These are phyloP conservation scores for Claviceps africana DNA, from an alignment of 2,329 filamentous ascomycete genomes.

Conservation along the genomic window DNA sequence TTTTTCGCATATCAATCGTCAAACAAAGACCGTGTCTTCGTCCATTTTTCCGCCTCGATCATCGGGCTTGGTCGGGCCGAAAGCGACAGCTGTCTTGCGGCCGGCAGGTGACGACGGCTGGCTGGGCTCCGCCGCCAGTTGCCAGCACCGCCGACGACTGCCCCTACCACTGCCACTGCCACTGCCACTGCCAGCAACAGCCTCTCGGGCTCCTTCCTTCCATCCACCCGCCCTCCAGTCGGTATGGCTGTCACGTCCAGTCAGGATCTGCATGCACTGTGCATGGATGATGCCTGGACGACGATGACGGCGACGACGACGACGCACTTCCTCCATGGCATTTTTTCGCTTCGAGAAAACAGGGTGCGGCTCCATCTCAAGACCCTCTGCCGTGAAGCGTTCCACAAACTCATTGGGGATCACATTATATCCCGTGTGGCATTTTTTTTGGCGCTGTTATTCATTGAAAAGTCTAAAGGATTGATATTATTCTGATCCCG, in stretches of 20 bases:
- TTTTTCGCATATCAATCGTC: too few relatives aligned
- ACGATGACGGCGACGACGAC: neutral
- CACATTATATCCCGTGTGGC: neutral
- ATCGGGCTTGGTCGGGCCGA: neutral
- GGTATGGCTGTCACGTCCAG: neutral
- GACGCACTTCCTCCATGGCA: neutral
- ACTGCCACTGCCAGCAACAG: too few relatives aligned
- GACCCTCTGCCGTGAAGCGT: constrained; percentile 1
- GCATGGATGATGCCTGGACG: constrained; percentile 1
- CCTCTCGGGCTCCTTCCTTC: neutral
- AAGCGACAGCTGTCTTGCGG: constrained; percentile 1
- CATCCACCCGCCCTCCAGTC: too few relatives aligned
- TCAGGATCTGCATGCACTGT: neutral
- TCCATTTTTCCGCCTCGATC: neutral
- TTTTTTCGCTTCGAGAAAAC: constrained; percentile 1
- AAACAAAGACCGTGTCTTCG: neutral
- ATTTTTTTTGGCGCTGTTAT: neutral
- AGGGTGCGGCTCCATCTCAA: neutral
- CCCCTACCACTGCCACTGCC: too few relatives aligned
- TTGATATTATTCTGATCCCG: neutral
- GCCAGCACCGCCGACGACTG: too few relatives aligned
- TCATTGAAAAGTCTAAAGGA: neutral
- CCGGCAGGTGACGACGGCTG: neutral
- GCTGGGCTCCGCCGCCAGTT: neutral
- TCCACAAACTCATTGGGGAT: neutral